Base-by-base conservation (phyloP, 1,139 yeast species). In the Yamadazyma trypodendri region DNA sequence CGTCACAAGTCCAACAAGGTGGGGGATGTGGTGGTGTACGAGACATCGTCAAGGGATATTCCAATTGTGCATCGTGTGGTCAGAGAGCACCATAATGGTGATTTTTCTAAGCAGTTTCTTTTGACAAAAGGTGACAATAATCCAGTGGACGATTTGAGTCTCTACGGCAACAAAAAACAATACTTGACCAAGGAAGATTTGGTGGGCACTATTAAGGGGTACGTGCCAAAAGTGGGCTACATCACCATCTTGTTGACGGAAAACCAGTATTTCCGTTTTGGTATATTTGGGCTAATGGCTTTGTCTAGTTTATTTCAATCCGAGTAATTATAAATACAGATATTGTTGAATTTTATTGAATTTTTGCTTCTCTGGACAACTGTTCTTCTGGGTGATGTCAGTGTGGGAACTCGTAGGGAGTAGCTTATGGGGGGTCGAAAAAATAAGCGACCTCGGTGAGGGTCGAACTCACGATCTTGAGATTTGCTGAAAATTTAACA, bases 21-120 rank as follows among this genome's bases (percentile, higher is more conserved):
- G 1, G 99, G 99, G n/a, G 98, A 92, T 55, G 75, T 92, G 18
- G 97, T 92, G 10, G 98, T 92, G n/a, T 92, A 94, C 58, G 92
- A 92, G 52, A 77, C 90, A 21, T 75, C 77, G 37, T 87, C 83
- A 3, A 82, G 87, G 54, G 72, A 79, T 27, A 90, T 92, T 32
- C 98, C 99, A 14, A 92, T 92, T 56, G 99, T 92, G 17, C 99
- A 92, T 56, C 77, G 99, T 48, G 96, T 94, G 1, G 62, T 94
- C 55, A 76, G 96, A 53, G 92, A 88, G 51, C 96, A 87, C 56
- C 79, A 73, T 47, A 63, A 61, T 43, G 33, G 39, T 6, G 65
- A 72, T 48, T 32, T 10, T 13, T 22, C 28, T 3, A 81, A 79
- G 55, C 97, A 92, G 61, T 69, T 82, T 41, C 64, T 92, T 37